Evolutionary conservation across 2,329 filamentous ascomycete genomes (phyloP).

Genomic region (Pseudodiploospora longispora): DNA sequence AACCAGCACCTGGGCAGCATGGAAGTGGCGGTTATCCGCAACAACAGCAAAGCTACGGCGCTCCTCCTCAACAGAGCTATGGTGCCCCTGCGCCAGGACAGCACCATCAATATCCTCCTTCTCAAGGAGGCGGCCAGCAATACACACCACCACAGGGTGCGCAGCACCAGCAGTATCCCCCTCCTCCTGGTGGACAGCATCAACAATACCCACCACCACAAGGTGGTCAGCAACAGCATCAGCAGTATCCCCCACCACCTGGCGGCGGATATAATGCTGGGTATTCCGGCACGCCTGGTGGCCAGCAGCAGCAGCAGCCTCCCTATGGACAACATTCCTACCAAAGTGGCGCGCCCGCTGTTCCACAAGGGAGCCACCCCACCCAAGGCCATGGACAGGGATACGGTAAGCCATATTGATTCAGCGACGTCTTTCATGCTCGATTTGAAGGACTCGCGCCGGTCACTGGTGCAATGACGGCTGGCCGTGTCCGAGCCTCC

Average conservation of each 20-base stretch:
- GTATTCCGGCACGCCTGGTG: slow-evolving; percentile 18
- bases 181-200: slow-evolving; percentile 12
- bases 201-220: background rate
- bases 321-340: slow-evolving; percentile 22
- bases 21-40: slow-evolving; percentile 12
- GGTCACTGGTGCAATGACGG: too few relatives aligned
- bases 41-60: slow-evolving; percentile 15
- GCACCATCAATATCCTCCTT: slow-evolving; percentile 2
- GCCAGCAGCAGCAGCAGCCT: slow-evolving; percentile 11
- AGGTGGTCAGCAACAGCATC: too few relatives aligned
- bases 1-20: slow-evolving; percentile 13
- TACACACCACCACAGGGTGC: slow-evolving; percentile 3
- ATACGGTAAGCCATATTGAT: slow-evolving; percentile 6
- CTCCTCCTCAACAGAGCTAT: slow-evolving; percentile 13
- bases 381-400: slow-evolving; percentile 5
- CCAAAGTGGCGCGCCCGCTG: slow-evolving; percentile 15
- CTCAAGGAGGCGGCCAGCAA: slow-evolving; percentile 1
- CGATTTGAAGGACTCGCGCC: too few relatives aligned
- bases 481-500: too few relatives aligned
- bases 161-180: slow-evolving; percentile 15
- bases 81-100: slow-evolving; percentile 11
- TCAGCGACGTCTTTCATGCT: too few relatives aligned
- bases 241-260: slow-evolving; percentile 1
- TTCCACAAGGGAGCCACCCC: slow-evolving; percentile 8
- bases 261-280: slow-evolving; percentile 20